Base-by-base conservation (phyloP, 352 stramenopile genomes). In the Phytopythium chamaehyphon region DNA sequence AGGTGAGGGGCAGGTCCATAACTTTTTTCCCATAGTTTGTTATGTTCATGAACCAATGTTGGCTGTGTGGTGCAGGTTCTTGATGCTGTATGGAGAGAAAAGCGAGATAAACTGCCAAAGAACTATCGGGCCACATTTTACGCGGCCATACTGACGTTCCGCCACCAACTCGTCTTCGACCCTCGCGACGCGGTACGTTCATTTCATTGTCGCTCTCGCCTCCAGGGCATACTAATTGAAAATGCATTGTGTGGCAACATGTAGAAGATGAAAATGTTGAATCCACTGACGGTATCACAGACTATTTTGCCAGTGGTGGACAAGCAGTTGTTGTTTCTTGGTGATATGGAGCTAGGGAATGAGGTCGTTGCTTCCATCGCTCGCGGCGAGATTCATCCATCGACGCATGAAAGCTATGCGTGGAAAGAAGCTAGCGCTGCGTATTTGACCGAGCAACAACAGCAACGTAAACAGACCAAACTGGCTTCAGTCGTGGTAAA, bases 131-230 rank as follows among this genome's bases (percentile, higher is more conserved):
- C 73, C 28, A 58, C 66, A 1, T 92, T 86, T 38, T 86, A 75
- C 40, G 55, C 62, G 6, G 81, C 88, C 3, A 73, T 95, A 40
- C 59, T 95, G 31, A 96, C 88, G 0, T 96, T 94, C 59, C 81
- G 81, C 1, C 86, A 96, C 47, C 88, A 96, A 22, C 76, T 94
- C 11, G 82, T 96, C 3, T 96, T 86, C 51, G 82, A 95, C 59
- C 85, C 85, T 28, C 65, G 71, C n/a, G 64, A 86, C 51, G 50
- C 79, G 44, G 83, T 90, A 45, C 36, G 61, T 52, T 18, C 40
- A 38, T 16, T 44, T 38, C 33, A 47, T 14, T 54, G 18, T 53
- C 54, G 44, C 23, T 33, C n/a, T 54, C 11, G 52, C 21, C 40
- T 52, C n/a, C n/a, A n/a, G n/a, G n/a, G n/a, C n/a, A n/a, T 8